Conservation (phyloP, 163 green algal species). For the Prototheca cutis region DNA sequence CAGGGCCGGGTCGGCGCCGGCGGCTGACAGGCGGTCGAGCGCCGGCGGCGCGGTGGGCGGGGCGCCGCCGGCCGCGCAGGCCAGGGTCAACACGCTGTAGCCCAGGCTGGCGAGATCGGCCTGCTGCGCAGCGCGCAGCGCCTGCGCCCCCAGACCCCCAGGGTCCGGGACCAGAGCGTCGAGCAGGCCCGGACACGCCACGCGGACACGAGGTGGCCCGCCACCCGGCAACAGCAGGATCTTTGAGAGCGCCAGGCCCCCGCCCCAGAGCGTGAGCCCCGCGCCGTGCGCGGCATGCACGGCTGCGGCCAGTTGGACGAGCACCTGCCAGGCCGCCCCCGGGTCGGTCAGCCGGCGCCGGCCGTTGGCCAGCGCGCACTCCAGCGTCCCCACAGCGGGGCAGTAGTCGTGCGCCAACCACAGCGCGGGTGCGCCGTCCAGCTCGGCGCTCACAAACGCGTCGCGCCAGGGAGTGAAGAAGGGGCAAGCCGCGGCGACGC, state of each 20-base stretch:
- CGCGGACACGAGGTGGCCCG: conserved; percentile 36
- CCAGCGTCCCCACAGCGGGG: conserved; percentile 43
- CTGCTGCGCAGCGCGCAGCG: conserved; percentile 30
- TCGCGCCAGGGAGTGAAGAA: conserved; percentile 45
- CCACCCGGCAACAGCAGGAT: conserved; percentile 13
- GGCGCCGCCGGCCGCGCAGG: conserved; percentile 34
- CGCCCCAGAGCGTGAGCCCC: conserved; percentile 47
- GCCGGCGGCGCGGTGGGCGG: conserved; percentile 10
- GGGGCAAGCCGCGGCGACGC: conserved; percentile 52
- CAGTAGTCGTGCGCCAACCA: conserved; percentile 62
- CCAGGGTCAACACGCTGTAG: conserved; percentile 67
- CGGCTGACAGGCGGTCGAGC: conserved; percentile 35
- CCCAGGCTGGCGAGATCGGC: conserved; percentile 58
- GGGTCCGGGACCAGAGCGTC: conserved; percentile 45
- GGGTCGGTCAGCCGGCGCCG: conserved; percentile 55
- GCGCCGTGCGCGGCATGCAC: conserved; percentile 62
- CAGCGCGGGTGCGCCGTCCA: conserved; percentile 43
- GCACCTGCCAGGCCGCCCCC: conserved; percentile 84
- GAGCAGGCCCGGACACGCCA: conserved; percentile 49
- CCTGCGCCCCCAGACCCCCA: conserved; percentile 27
- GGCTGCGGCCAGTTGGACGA: conserved; percentile 56
- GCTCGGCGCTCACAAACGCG: conserved; percentile 62
- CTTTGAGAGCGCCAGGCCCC: conserved; percentile 53
- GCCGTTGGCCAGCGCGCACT: conserved; percentile 23
- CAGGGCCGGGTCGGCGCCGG: conserved; percentile 33